Conservation (phyloP, 495 filamentous ascomycete species). For the Aspergillus affinis region DNA sequence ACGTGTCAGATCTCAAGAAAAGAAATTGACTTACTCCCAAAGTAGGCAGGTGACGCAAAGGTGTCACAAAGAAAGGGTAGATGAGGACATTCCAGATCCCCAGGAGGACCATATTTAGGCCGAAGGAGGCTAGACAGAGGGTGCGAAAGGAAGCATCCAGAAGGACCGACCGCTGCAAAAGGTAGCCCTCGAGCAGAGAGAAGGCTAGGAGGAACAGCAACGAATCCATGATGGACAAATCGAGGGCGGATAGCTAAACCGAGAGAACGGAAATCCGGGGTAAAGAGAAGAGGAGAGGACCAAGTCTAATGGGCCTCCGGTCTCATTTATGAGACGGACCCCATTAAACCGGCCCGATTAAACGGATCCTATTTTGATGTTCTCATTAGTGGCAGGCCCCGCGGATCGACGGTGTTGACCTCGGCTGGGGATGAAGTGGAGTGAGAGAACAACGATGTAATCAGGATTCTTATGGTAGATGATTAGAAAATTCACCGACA, state of each 20-base stretch:
- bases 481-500: background rate
- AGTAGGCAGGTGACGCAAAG: slow-evolving; percentile 62
- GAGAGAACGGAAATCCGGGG: background rate
- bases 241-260: background rate
- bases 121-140: slow-evolving; percentile 21
- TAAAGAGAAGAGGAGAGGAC: background rate
- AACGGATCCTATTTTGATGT: background rate
- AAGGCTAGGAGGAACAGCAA: slow-evolving; percentile 22
- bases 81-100: slow-evolving; percentile 54
- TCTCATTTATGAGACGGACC: background rate
- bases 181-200: slow-evolving; percentile 29
- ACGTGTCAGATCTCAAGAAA: background rate
- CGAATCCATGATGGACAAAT: slow-evolving; percentile 13
- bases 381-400: background rate
- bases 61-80: slow-evolving; percentile 73
- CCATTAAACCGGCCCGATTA: background rate
- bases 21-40: slow-evolving; percentile 43
- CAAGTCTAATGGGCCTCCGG: background rate
- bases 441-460: background rate
- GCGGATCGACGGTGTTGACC: slow-evolving; percentile 6
- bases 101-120: slow-evolving; percentile 27
- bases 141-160: slow-evolving; percentile 26
- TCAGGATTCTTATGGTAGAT: too few relatives aligned
- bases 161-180: slow-evolving; percentile 33
- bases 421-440: slow-evolving; percentile 6